Percentiles rank a stretch among this genome's conserved stretches.
These are phyloP conservation scores for Cymodocea nodosa DNA, from an alignment of 116 monocot genomes.

Conservation along the genomic window DNA sequence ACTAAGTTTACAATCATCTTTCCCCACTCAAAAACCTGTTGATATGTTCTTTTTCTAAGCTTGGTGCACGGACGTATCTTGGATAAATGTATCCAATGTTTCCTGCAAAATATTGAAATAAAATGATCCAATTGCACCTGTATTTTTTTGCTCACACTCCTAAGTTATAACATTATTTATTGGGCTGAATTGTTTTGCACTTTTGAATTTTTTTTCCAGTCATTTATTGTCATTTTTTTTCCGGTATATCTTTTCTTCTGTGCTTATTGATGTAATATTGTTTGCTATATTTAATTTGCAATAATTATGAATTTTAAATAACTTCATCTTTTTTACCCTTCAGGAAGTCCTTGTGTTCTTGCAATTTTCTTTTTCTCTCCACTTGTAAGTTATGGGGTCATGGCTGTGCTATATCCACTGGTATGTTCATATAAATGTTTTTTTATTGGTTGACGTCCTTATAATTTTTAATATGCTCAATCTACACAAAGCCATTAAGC, in stretches of 20 bases:
- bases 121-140: too few species aligned
- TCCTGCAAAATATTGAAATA: too few species aligned
- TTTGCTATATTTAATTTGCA: background rate
- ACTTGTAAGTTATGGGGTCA: constrained; percentile 81
- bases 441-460: background rate
- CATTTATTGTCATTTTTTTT: background rate
- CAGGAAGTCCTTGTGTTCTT: constrained; percentile 90
- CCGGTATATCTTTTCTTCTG: background rate
- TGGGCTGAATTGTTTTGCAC: background rate
- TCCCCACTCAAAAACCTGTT: too few species aligned
- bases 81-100: too few species aligned
- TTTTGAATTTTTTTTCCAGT: background rate
- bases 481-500: too few species aligned
- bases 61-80: too few species aligned
- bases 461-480: too few species aligned
- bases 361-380: constrained; percentile 74
- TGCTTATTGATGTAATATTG: background rate
- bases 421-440: constrained; percentile 20
- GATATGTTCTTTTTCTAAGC: too few species aligned
- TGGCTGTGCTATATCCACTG: constrained; percentile 92
- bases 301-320: background rate
- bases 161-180: too few species aligned
- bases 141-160: too few species aligned
- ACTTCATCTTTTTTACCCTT: constrained; percentile 3
- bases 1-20: too few species aligned